Base-by-base conservation (phyloP, 1,284 basidiomycete genomes). In the Leccinum variabile region DNA sequence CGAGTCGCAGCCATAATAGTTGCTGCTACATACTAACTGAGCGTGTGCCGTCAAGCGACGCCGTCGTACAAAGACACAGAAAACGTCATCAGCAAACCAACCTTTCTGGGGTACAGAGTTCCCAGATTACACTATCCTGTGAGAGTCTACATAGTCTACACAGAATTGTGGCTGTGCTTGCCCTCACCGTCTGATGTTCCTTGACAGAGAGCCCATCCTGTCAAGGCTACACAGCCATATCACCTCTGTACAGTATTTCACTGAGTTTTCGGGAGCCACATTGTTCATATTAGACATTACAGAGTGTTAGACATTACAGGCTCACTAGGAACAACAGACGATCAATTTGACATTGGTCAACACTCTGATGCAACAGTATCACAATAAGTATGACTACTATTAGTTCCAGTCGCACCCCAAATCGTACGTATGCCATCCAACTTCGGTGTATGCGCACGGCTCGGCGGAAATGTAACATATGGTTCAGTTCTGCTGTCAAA, bases 1-100 rank as follows among this genome's bases (percentile, higher is more conserved):
- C 22, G 22, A 22, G 22, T 22, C 22, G 22, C 54, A 5, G 60
- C 64, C 74, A 73, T 73, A 54, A 68, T 74, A 8, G 59, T 64
- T 5, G 65, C 67, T 25, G 61, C 49, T n/a, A 69, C 62, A 65
- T 57, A 18, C 18, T 18, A 69, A 18, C 74, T 76, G 53, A 22
- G 6, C 16, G 28, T 30, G 11, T 2, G 16, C 41, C 6, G 13
- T 66, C 60, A 50, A 58, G 53, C n/a, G 13, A 57, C 8, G 2
- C 5, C 28, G 2, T 41, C 3, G 14, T 8, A 53, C 11, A 9
- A 32, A 37, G 44, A 22, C 9, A 59, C 14, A 16, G n/a, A 16
- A 1, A 22, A 66, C 72, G n/a, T 18, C 30, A 30, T 30, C 30
- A 30, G 30, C 30, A 30, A 30, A 30, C 30, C 30, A 30, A 30